phyloP scores from a whole-genome alignment of 495 filamentous ascomycete species.

The Articulospora tetracladia region DNA sequence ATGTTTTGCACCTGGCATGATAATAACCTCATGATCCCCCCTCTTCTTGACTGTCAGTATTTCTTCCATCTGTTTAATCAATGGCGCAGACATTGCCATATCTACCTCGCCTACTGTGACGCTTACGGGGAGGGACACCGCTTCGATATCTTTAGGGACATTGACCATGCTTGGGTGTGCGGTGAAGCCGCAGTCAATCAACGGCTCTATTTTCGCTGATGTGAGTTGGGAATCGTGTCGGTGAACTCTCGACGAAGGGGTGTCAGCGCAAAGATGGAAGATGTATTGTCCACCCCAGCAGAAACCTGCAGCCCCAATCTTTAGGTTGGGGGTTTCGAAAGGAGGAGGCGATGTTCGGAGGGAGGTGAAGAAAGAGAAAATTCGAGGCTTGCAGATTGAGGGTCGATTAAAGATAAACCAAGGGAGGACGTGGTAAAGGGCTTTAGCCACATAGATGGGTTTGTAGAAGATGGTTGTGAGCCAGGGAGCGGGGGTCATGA shows the following conservation, averaged over 20 bases:
- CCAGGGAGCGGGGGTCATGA: conserved; percentile 7
- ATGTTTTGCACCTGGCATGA: conserved; percentile 56
- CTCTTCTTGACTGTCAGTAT: conserved; percentile 43
- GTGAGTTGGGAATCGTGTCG: conserved; percentile 19
- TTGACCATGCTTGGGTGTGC: conserved; percentile 51
- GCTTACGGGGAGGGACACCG: conserved; percentile 47
- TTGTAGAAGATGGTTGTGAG: conserved; percentile 24
- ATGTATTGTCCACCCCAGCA: conserved; percentile 59
- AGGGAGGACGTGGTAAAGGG: not conserved
- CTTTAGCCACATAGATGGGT: conserved; percentile 10
- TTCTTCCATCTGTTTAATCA: conserved; percentile 38
- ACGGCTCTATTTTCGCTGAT: conserved; percentile 23
- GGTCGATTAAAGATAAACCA: conserved; percentile 16
- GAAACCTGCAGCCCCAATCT: conserved; percentile 51
- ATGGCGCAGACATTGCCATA: conserved; percentile 31
- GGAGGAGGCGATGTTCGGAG: conserved; percentile 33
- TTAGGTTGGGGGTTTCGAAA: conserved; percentile 19
- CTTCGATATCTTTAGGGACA: conserved; percentile 52
- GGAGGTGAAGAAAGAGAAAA: conserved; percentile 42
- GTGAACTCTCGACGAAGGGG: conserved; percentile 15
- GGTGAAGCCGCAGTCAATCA: conserved; percentile 51
- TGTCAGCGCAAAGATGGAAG: conserved; percentile 37
- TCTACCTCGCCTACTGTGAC: conserved; percentile 55
- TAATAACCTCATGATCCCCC: conserved; percentile 42
- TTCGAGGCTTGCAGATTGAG: conserved; percentile 35